phyloP scores from a whole-genome alignment of 176 grass and related monocot species.

The Microstegium vimineum region DNA sequence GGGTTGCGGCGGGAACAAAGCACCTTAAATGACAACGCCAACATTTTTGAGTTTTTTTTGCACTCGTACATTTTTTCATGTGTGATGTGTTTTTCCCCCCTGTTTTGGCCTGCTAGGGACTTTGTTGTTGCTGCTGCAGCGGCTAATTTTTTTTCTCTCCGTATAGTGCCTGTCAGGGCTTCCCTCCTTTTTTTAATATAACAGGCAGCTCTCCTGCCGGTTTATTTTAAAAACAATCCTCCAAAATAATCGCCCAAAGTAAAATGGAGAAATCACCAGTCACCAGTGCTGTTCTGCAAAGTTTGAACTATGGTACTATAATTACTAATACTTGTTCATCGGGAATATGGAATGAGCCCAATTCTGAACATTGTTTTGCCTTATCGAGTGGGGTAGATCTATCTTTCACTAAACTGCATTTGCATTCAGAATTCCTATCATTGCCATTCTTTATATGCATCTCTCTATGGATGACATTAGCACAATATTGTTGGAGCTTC shows the following conservation, averaged over 20 bases:
- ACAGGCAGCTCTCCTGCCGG: too few relatives aligned
- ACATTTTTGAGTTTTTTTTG: too few relatives aligned
- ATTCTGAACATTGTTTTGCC: background rate
- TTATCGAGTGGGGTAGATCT: background rate
- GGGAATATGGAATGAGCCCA: background rate
- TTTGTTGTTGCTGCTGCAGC: too few relatives aligned
- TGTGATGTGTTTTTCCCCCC: too few relatives aligned
- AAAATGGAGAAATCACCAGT: background rate
- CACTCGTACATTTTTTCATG: too few relatives aligned
- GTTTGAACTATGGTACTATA: background rate
- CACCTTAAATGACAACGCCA: too few relatives aligned
- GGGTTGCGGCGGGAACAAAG: too few relatives aligned
- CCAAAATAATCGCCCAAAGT: background rate
- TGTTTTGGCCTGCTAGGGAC: too few relatives aligned
- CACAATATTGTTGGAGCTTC: background rate
- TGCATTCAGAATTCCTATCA: background rate
- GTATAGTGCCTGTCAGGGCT: too few relatives aligned
- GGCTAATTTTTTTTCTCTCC: too few relatives aligned
- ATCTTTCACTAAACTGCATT: background rate
- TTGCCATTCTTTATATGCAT: background rate
- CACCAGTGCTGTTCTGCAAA: background rate
- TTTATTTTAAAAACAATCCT: background rate
- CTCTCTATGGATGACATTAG: background rate
- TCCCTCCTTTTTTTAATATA: too few relatives aligned
- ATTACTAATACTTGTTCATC: background rate